Evolutionary conservation across 805 yeast species (phyloP).

Genomic region (Hanseniaspora lindneri): DNA sequence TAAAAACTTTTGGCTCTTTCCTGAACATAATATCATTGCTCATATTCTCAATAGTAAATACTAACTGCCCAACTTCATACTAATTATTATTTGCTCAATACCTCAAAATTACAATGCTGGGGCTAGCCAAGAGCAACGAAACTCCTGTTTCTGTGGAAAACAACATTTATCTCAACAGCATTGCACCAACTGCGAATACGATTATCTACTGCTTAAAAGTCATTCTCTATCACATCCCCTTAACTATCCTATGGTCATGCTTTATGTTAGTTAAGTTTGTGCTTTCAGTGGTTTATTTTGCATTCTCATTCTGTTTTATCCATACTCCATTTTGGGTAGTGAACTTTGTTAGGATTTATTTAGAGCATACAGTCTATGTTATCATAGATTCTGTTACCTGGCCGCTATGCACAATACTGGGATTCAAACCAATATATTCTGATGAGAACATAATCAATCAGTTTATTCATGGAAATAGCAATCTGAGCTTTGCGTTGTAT

Average conservation of each 20-base stretch:
- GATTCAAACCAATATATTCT: background rate
- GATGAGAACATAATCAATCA: background rate
- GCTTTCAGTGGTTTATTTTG: background rate
- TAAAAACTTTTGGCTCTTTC: no score
- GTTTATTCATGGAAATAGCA: background rate
- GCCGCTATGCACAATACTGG: slow-evolving; percentile 6
- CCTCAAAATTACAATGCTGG: no score
- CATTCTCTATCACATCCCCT: background rate
- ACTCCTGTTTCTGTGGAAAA: no score
- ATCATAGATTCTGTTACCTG: slow-evolving; percentile 4
- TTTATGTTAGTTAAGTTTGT: background rate
- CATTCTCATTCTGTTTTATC: background rate
- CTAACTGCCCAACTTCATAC: no score
- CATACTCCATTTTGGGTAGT: background rate
- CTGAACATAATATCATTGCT: no score
- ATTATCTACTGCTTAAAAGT: background rate
- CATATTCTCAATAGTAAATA: no score
- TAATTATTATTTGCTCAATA: no score
- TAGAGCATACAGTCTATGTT: slow-evolving; percentile 1
- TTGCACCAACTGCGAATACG: background rate
- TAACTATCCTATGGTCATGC: background rate
- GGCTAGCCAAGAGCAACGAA: no score
- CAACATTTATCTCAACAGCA: background rate
- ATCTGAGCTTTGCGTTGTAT: background rate
- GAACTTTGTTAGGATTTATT: background rate